Evolutionary conservation across 129 eudicot genomes (phyloP), one percentile per base, ranked within the genome.

Genomic region (Pulicaria dysenterica): DNA sequence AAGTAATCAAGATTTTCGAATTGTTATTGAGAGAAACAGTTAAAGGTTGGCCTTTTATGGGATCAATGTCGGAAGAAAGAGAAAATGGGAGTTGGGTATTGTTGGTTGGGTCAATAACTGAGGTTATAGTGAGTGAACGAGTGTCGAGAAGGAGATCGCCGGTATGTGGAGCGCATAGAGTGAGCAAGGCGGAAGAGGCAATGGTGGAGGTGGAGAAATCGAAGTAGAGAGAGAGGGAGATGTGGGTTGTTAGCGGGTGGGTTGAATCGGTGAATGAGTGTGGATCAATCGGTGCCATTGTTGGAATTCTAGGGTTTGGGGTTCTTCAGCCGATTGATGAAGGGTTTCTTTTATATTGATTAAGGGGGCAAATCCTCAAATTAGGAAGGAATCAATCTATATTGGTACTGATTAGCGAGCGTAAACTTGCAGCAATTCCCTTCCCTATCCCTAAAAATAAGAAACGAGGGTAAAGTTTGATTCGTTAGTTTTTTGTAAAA

Each of bases 211-310:
- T 61, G 40, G 98, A 69, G 91, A 93, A 93, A 55, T 82, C 88
- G 85, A 89, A 87, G 87, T 83, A 93, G 87, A 81, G 56, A 47
- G 95, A 69, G 69, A 87, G 89, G 63, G 93, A 86, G 91, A 94
- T 75, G 89, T 87, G 98, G 80, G 89, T 85, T 17, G 98, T 84
- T 67, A 87, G 72, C 0, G 98, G 95, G 84, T 94, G 96, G 8
- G 91, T 57, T 67, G 98, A 90, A 70, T 85, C 92, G 10, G 97
- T 87, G 91, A 67, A 85, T 38, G 98, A 94, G 75, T 89, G 98
- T 12, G 98, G 98, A 72, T 92, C 98, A 58, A 92, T 77, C 13
- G 92, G 89, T 13, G 96, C 88, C 98, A 87, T 93, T 66, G 54
- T 80, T 67, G 73, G 3, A 38, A 4, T 38, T 64, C 61, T 66